Base-by-base conservation (phyloP, 106 monocot genomes). In the Dendrobium officinale region DNA sequence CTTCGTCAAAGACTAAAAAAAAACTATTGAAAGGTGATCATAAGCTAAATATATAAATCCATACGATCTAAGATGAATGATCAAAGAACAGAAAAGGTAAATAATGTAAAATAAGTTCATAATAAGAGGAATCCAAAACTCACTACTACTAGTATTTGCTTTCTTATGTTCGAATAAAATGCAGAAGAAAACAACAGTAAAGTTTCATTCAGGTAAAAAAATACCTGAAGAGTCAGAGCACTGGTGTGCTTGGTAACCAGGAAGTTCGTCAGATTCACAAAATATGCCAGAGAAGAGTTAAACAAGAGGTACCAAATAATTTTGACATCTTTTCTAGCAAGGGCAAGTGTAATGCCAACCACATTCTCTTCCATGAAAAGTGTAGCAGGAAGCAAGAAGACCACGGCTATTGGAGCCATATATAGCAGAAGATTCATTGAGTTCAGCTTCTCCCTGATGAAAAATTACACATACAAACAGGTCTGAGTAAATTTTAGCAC, bases 231-330 rank as follows among this genome's bases (percentile, higher is more conserved):
- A 59, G 96, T 96, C 87, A 93, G 85, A 77, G 96, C 88, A 78
- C 93, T 96, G 7, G 96, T 96, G 81, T 93, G 96, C 67, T 96
- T 96, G 70, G 96, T 96, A 85, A 96, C 96, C 82, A 96, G 84
- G 88, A 96, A 96, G 79, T 96, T 96, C 61, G 93, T 96, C 82
- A 96, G 77, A 55, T 96, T 96, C 33, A 96, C 93, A 74, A 96
- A 93, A 78, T 91, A 96, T 26, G 96, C 96, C 82, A 96, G 56
- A 6, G 85, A 73, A 54, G 96, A 96, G 81, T 96, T 96, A 80
- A 93, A 92, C 20, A 96, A 73, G 26, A 96, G 83, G 77, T 91
- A 93, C 95, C 95, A 96, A 80, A 93, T 75, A 75, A 96, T 93
- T 58, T 77, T 93, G 49, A 78, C 85, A 84, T 96, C 93, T 81